A percentile compares a stretch with the other conserved stretches of the same genome.
Conservation (phyloP, 140 eudicot genomes). For the Anethum foeniculum region DNA sequence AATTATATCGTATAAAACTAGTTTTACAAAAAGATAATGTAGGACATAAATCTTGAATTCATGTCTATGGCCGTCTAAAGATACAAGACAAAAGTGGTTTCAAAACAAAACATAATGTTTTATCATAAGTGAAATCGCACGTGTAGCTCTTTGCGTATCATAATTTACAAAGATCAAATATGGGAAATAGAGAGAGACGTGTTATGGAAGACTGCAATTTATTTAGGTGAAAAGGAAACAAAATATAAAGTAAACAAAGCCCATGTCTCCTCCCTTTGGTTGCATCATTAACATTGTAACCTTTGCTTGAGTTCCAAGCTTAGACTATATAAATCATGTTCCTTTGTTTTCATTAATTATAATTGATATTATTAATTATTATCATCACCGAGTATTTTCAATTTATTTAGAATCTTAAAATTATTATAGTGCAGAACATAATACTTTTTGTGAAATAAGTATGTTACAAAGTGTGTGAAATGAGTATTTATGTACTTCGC, state of each 20-base stretch:
- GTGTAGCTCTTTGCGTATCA: neutral
- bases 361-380: no score
- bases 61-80: neutral
- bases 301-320: neutral
- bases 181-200: neutral
- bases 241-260: neutral
- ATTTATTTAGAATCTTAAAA: no score
- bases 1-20: no score
- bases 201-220: neutral
- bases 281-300: neutral
- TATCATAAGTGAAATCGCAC: neutral
- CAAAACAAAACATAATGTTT: neutral
- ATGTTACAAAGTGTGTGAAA: no score
- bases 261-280: neutral
- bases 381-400: no score
- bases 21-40: no score
- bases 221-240: conserved; percentile 3
- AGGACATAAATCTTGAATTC: neutral
- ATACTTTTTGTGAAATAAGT: no score
- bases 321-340: neutral
- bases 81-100: neutral
- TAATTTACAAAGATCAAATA: neutral
- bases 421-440: no score
- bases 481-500: no score
- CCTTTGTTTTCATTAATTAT: no score